A percentile compares a stretch with the other conserved stretches of the same genome.
Conservation (phyloP, 2,329 filamentous ascomycete genomes). For the Reticulascus tulasneorum region DNA sequence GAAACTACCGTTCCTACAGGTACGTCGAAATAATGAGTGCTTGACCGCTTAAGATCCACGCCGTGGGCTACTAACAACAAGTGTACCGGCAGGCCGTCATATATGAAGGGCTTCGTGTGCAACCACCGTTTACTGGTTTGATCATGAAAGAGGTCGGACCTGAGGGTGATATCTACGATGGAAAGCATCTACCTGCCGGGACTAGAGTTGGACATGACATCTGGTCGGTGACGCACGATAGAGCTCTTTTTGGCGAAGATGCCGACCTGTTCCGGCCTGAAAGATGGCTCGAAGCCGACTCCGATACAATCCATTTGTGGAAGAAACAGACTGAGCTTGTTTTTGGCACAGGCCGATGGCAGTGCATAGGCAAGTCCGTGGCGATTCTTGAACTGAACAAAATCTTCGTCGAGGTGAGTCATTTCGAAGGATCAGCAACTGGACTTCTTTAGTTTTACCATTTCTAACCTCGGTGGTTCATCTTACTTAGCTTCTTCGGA, state of each 20-base stretch:
- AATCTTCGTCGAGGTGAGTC: constrained; percentile 34
- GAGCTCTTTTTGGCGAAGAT: constrained; percentile 38
- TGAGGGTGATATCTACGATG: constrained; percentile 30
- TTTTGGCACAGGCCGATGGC: constrained; percentile 37
- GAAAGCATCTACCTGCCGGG: constrained; percentile 30
- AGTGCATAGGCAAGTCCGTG: constrained; percentile 42
- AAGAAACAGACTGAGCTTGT: constrained; percentile 34
- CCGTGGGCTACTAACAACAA: neutral
- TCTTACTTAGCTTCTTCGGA: constrained; percentile 18
- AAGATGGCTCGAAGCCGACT: constrained; percentile 38
- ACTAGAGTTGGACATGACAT: constrained; percentile 37
- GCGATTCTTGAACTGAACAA: constrained; percentile 41
- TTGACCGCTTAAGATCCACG: neutral
- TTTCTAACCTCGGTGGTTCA: constrained; percentile 20
- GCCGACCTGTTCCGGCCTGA: constrained; percentile 41
- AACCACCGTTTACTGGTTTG: constrained; percentile 42
- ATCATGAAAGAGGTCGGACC: constrained; percentile 47
- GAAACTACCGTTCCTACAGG: constrained; percentile 34
- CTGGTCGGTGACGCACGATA: constrained; percentile 33
- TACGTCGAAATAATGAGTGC: neutral
- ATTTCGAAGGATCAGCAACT: neutral
- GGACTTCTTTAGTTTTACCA: constrained; percentile 1
- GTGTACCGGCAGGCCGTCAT: constrained; percentile 37
- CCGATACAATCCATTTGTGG: constrained; percentile 23
- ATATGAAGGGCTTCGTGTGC: constrained; percentile 46